Evolutionary conservation across 768 basidiomycete genomes (phyloP), one percentile per base, ranked within the genome.

Genomic region (Trametopsis cervina): DNA sequence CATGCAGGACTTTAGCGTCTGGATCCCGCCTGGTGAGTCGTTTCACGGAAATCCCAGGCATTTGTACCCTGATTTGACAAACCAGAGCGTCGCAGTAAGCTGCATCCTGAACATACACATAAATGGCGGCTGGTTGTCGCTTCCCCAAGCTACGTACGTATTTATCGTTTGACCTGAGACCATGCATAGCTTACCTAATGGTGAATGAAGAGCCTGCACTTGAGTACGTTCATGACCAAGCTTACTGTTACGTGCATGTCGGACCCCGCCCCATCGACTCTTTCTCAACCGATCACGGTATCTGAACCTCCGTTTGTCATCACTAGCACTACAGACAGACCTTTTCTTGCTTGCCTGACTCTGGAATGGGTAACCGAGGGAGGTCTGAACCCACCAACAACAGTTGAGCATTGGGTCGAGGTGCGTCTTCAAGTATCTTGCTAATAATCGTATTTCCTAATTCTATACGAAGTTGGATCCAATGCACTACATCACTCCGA

Each of bases 391-490:
- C 58, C 68, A 10, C 56, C 63, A 1, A 66, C 67, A 51, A 69
- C 69, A 40, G 60, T 77, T 15, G 74, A 77, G 7, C 75, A 77
- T 44, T 78, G 75, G 75, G 66, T 77, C 5, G 73, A 77, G 55
- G 76, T 74, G 54, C 48, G 67, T 61, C 20, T 41, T 27, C 12
- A 39, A 33, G n/a, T n/a, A 36, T 21, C 15, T 39, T 44, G n/a
- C 3, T 25, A 18, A 22, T 2, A 9, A 20, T 44, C 18, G 13
- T 42, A 5, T n/a, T 46, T 21, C 35, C 27, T 37, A 47, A 37
- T 25, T 42, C 12, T 51, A 18, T 29, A n/a, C 12, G n/a, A 53
- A 75, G 72, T 68, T 74, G 20, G 75, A 77, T 54, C 66, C 65
- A n/a, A 59, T 66, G 25, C 72, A 63, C 24, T 55, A 63, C 13